A percentile compares a stretch with the other conserved stretches of the same genome.
These are phyloP conservation scores for Pythium grandisporangium DNA, from an alignment of 352 stramenopile species.

Conservation along the genomic window DNA sequence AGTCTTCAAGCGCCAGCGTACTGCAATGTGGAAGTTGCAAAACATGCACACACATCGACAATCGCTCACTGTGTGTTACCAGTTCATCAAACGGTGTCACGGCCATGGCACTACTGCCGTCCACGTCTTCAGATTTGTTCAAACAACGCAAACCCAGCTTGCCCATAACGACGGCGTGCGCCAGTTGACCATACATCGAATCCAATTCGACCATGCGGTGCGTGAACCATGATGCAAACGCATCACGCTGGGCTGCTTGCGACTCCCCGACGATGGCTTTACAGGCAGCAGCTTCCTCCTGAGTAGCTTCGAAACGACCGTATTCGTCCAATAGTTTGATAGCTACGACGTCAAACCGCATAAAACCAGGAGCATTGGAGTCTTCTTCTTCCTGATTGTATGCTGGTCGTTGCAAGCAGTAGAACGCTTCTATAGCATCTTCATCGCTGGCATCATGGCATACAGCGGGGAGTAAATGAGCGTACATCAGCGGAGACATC, in stretches of 20 bases:
- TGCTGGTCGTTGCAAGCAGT: too few species aligned
- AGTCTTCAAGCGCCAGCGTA: conserved; percentile 38
- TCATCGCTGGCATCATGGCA: too few species aligned
- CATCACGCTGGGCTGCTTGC: too few species aligned
- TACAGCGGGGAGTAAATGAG: conserved; percentile 38
- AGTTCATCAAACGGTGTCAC: conserved; percentile 37
- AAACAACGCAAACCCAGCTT: conserved; percentile 19
- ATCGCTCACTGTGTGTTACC: conserved; percentile 33
- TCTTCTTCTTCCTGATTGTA: too few species aligned
- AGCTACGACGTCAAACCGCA: conserved; percentile 7
- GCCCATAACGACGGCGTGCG: conserved; percentile 32
- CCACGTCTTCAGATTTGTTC: conserved; percentile 13
- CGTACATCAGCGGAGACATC: conserved; percentile 26
- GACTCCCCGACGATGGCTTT: too few species aligned
- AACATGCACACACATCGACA: conserved; percentile 50
- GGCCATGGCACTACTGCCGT: conserved; percentile 4
- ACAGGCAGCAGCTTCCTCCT: conserved; percentile 26
- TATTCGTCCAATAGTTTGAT: conserved; percentile 29
- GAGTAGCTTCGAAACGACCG: conserved; percentile 23
- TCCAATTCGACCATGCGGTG: conserved; percentile 50
- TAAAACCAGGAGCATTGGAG: too few species aligned
- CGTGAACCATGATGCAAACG: conserved; percentile 42
- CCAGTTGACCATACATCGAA: conserved; percentile 43
- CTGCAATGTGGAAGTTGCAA: conserved; percentile 28
- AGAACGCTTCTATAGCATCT: too few species aligned